Conservation (phyloP, 2,329 filamentous ascomycete genomes). For the Cyphellophora attinorum region DNA sequence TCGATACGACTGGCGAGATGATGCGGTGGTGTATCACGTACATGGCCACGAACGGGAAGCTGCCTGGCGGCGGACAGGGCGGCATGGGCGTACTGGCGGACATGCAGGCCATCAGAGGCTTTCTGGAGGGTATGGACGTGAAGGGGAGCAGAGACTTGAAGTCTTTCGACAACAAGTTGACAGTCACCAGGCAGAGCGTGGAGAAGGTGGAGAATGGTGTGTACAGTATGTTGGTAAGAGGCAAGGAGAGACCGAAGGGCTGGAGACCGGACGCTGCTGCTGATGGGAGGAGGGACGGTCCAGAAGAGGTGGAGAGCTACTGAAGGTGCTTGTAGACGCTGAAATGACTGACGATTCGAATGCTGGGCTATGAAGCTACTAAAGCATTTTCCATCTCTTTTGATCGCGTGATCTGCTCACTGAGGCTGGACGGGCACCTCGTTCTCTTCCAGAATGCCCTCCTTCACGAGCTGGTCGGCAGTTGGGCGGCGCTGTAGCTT, state of each 20-base stretch:
- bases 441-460: conserved; percentile 67
- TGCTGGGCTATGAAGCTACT: conserved; percentile 18
- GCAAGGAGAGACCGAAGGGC: conserved; percentile 78
- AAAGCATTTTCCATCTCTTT: conserved; percentile 10
- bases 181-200: conserved; percentile 78
- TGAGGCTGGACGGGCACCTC: conserved; percentile 33
- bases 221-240: conserved; percentile 79
- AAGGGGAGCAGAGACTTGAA: conserved; percentile 43
- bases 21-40: conserved; percentile 93
- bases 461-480: conserved; percentile 65
- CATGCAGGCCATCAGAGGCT: conserved; percentile 65
- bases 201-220: conserved; percentile 87
- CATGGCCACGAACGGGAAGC: conserved; percentile 52
- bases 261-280: conserved; percentile 69
- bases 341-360: conserved; percentile 4
- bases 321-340: conserved; percentile 1
- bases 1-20: conserved; percentile 89
- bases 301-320: conserved; percentile 23
- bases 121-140: conserved; percentile 64
- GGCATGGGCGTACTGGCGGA: conserved; percentile 66
- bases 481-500: conserved; percentile 70
- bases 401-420: conserved; percentile 4
- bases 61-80: conserved; percentile 10
- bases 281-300: conserved; percentile 23
- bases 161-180: conserved; percentile 69